phyloP scores from a whole-genome alignment of 352 stramenopile species.

The Phytophthora cajani region DNA sequence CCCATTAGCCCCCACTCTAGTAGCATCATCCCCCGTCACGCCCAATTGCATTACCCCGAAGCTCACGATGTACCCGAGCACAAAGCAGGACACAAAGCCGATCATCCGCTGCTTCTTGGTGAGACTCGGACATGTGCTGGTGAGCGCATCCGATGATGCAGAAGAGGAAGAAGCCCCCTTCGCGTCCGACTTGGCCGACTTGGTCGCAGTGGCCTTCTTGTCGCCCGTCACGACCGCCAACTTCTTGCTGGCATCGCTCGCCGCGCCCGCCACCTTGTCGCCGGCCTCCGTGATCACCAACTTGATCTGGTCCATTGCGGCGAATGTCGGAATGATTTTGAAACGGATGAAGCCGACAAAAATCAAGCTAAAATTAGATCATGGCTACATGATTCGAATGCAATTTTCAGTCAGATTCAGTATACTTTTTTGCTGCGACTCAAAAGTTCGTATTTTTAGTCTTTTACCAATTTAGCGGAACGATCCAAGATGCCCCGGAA shows the following conservation, averaged over 20 bases:
- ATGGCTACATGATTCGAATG: neutral
- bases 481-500: conserved; percentile 23
- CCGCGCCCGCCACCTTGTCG: conserved; percentile 47
- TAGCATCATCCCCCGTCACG: no score
- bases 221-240: conserved; percentile 28
- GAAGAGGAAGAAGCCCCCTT: conserved; percentile 5
- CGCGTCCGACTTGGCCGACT: neutral
- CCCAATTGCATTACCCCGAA: conserved; percentile 59
- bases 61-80: conserved; percentile 82
- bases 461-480: no score
- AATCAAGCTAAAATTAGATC: conserved; percentile 8
- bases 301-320: conserved; percentile 78
- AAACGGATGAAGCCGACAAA: conserved; percentile 21
- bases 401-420: neutral
- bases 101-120: conserved; percentile 72
- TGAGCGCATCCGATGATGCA: conserved; percentile 47
- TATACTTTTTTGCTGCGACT: neutral
- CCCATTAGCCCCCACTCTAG: no score
- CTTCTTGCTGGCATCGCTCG: conserved; percentile 53
- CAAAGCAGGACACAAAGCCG: conserved; percentile 82
- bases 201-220: conserved; percentile 28
- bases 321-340: conserved; percentile 22
- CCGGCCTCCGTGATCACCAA: conserved; percentile 63
- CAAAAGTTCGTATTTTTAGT: neutral
- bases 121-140: conserved; percentile 69